Evolutionary conservation across 192 early-diverging fungal genomes (phyloP).

Genomic region (Backusella tarrabulga): DNA sequence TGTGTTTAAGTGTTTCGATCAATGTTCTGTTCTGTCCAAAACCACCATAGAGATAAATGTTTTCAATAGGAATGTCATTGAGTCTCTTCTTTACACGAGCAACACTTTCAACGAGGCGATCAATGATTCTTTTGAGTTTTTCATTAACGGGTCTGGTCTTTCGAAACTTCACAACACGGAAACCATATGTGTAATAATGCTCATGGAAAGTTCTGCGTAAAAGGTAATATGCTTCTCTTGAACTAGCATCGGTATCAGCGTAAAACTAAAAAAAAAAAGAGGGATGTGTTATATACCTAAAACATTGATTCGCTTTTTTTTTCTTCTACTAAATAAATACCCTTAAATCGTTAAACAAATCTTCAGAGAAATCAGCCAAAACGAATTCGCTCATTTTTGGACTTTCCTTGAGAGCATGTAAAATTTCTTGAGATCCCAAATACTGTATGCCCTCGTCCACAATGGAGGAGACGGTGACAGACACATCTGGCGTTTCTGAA

Average conservation of each 20-base stretch:
- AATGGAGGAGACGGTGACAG: neutral
- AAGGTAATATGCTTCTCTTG: neutral
- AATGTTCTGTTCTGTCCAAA: conserved; percentile 1
- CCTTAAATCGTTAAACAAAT: neutral
- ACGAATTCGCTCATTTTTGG: neutral
- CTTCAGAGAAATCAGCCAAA: neutral
- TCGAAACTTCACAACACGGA: neutral
- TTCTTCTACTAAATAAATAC: neutral
- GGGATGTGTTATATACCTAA: neutral
- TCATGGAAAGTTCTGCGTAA: neutral
- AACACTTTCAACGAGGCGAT: neutral
- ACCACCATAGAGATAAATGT: neutral
- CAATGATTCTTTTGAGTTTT: neutral
- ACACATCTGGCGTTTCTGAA: neutral
- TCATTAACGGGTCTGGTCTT: neutral
- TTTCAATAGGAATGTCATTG: neutral
- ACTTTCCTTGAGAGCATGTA: neutral
- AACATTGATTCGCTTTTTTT: neutral
- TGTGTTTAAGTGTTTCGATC: neutral
- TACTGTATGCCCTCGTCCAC: neutral
- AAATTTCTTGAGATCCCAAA: neutral
- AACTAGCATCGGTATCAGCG: neutral
- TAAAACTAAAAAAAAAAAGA: neutral
- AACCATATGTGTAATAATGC: neutral
- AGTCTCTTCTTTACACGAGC: neutral